These are phyloP conservation scores for Canna indica DNA, from an alignment of 176 grass and related monocot genomes.

Conservation along the genomic window DNA sequence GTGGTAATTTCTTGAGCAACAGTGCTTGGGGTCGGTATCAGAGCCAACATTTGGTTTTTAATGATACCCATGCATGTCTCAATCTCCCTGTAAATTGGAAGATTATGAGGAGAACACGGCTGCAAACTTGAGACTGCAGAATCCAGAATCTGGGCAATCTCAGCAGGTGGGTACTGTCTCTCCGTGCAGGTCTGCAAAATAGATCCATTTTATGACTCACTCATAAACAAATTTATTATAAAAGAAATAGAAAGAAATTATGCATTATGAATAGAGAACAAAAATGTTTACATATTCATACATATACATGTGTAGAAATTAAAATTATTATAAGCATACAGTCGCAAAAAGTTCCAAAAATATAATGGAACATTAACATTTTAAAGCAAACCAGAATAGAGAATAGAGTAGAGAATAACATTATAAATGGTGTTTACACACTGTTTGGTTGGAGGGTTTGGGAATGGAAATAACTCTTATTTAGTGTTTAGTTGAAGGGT, in stretches of 20 bases:
- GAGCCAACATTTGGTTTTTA: conserved; percentile 79
- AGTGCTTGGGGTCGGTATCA: conserved; percentile 56
- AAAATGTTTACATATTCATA: neutral
- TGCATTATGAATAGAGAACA: neutral
- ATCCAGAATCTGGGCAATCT: conserved; percentile 83
- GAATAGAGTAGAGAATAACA: too few species aligned
- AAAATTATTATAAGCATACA: too few species aligned
- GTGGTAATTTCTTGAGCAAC: conserved; percentile 9
- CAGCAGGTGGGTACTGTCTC: conserved; percentile 81
- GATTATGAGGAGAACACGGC: conserved; percentile 59
- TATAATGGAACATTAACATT: too few species aligned
- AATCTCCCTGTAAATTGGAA: conserved; percentile 58
- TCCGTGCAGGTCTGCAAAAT: conserved; percentile 73
- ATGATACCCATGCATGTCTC: conserved; percentile 84
- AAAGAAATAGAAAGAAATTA: neutral
- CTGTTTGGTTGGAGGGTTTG: too few species aligned
- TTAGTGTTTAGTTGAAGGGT: too few species aligned
- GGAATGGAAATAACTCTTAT: too few species aligned
- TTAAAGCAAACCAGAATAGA: too few species aligned
- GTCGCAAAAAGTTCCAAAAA: too few species aligned
- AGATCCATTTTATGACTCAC: neutral
- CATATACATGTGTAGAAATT: too few species aligned
- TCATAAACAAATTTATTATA: neutral
- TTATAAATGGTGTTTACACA: too few species aligned
- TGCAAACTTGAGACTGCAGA: conserved; percentile 61